Conservation (phyloP, 257 asterid genomes). For the Ajuga chamaepitys region DNA sequence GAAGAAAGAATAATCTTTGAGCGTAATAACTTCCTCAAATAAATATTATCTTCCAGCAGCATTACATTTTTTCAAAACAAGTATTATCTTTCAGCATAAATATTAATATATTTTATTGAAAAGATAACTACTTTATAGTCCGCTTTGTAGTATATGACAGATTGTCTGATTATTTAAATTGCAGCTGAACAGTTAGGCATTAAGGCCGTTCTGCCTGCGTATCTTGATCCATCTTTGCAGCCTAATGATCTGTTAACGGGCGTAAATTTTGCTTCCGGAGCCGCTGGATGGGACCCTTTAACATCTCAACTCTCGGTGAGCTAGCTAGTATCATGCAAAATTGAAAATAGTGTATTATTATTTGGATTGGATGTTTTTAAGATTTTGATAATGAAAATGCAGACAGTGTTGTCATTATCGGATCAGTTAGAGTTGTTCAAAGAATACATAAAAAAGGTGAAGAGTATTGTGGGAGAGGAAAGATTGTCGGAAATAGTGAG, state of each 20-base stretch:
- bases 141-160: no score
- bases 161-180: background rate
- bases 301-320: constrained; percentile 32
- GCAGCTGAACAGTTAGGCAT: constrained; percentile 54
- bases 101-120: no score
- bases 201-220: constrained; percentile 42
- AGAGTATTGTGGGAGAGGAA: constrained; percentile 35
- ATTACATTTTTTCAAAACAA: no score
- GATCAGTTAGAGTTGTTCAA: constrained; percentile 39
- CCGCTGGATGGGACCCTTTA: constrained; percentile 53
- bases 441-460: constrained; percentile 29
- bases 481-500: constrained; percentile 22
- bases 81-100: no score
- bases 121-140: no score
- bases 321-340: background rate
- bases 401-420: constrained; percentile 32
- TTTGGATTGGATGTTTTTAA: no score
- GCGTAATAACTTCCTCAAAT: no score
- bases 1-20: no score
- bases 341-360: no score
- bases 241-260: constrained; percentile 56
- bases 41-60: no score
- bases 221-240: constrained; percentile 40
- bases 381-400: background rate
- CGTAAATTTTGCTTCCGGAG: constrained; percentile 65